Conservation (phyloP, 225 moss, liverwort and hornwort genomes). For the Thuidium tamariscinum region DNA sequence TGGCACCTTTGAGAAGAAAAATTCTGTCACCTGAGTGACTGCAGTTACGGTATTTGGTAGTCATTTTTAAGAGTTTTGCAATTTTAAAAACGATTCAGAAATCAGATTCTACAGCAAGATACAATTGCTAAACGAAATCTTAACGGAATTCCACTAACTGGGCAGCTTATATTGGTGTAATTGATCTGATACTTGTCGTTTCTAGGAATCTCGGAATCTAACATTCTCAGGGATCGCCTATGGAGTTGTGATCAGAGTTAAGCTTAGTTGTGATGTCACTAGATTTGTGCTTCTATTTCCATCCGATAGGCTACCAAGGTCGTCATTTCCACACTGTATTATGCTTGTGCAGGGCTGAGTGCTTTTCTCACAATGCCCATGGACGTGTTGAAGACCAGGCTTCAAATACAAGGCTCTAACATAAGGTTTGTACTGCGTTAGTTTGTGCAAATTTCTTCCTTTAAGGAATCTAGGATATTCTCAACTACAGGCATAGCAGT, state of each 20-base stretch:
- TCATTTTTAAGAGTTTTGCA: not conserved
- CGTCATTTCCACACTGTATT: not conserved
- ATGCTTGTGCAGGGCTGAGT: conserved; percentile 58
- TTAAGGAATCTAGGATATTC: not conserved
- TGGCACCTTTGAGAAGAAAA: not conserved
- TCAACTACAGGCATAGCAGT: not conserved
- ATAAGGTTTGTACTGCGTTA: conserved; percentile 33
- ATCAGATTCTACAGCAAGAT: not conserved
- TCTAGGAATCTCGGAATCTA: not conserved
- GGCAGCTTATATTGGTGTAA: not conserved
- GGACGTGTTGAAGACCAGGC: conserved; percentile 95
- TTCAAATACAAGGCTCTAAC: conserved; percentile 90
- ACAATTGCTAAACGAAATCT: not conserved
- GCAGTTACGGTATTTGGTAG: not conserved
- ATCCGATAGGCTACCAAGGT: not conserved
- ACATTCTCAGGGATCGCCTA: not conserved
- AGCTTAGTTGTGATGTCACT: not conserved
- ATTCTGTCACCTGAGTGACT: not conserved
- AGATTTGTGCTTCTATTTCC: not conserved
- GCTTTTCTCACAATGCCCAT: conserved; percentile 92
- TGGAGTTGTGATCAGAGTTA: not conserved
- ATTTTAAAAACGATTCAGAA: not conserved
- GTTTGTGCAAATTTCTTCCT: not conserved
- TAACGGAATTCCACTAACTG: not conserved
- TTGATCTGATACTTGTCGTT: not conserved